Percentiles rank a stretch among this genome's conserved stretches.
Evolutionary conservation across 2,329 filamentous ascomycete genomes (phyloP).

Genomic region (Fusarium miscanthi): DNA sequence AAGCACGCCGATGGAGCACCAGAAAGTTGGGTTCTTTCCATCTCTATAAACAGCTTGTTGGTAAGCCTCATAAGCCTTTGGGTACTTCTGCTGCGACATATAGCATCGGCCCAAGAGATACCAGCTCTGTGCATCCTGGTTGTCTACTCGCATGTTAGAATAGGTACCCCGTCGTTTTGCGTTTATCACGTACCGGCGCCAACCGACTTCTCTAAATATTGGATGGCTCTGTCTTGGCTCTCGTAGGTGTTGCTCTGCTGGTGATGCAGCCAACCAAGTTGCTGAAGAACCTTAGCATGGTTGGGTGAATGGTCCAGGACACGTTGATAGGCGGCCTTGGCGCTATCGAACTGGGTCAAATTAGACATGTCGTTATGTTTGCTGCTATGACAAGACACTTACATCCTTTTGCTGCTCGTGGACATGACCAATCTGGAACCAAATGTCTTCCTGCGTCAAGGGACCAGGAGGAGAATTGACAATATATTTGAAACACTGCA

Average conservation of each 20-base stretch:
- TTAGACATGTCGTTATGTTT: slow-evolving; percentile 48
- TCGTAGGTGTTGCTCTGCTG: slow-evolving; percentile 92
- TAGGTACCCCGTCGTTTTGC: neutral
- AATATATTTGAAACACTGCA: slow-evolving; percentile 97
- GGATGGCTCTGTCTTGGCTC: slow-evolving; percentile 95
- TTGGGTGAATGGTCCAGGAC: slow-evolving; percentile 95
- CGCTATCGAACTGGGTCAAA: slow-evolving; percentile 82
- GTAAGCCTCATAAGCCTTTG: slow-evolving; percentile 97
- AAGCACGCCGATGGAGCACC: slow-evolving; percentile 98
- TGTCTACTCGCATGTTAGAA: slow-evolving; percentile 67
- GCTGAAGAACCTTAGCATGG: slow-evolving; percentile 97
- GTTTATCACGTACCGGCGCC: slow-evolving; percentile 74
- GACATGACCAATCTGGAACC: slow-evolving; percentile 99
- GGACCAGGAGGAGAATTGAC: slow-evolving; percentile 92
- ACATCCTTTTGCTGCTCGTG: slow-evolving; percentile 99
- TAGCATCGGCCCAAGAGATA: slow-evolving; percentile 97
- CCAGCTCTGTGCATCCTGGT: slow-evolving; percentile 97
- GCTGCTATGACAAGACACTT: slow-evolving; percentile 56
- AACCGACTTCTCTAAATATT: slow-evolving; percentile 97
- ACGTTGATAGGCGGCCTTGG: slow-evolving; percentile 90
- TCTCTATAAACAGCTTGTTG: slow-evolving; percentile 99
- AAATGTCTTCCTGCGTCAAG: slow-evolving; percentile 96
- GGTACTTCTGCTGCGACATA: slow-evolving; percentile 99
- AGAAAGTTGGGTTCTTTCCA: slow-evolving; percentile 97
- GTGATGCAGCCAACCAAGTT: slow-evolving; percentile 97